Percentiles rank a stretch among this genome's conserved stretches.
phyloP scores from a whole-genome alignment of 2,329 filamentous ascomycete genomes.

The Cadophora sp. region DNA sequence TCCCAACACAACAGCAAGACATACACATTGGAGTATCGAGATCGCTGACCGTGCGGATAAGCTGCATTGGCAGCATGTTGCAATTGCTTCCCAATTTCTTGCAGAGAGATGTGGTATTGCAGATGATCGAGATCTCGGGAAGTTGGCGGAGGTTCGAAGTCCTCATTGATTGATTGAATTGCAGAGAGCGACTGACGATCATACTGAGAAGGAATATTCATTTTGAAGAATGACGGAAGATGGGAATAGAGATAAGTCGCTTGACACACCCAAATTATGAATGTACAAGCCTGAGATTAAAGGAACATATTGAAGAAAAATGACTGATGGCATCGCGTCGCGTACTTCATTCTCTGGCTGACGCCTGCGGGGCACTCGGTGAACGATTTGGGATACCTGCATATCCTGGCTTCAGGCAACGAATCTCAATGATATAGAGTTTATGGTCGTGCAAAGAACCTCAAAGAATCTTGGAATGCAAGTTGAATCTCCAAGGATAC shows the following conservation, averaged over 20 bases:
- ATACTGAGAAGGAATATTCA: background rate
- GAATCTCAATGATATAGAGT: background rate
- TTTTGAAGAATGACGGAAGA: background rate
- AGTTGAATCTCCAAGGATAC: background rate
- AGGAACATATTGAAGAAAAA: background rate
- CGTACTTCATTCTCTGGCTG: background rate
- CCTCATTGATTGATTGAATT: background rate
- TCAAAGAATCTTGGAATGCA: background rate
- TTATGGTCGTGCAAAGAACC: background rate
- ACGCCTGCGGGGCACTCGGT: background rate
- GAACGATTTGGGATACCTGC: slow-evolving; percentile 1
- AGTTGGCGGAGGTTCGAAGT: background rate
- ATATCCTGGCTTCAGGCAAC: background rate
- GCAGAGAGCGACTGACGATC: background rate
- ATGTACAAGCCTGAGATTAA: background rate
- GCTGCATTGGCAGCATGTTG: background rate
- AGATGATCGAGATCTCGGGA: background rate
- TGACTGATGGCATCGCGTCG: background rate
- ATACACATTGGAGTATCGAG: slow-evolving; percentile 59
- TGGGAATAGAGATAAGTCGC: too few relatives aligned
- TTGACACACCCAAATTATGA: too few relatives aligned
- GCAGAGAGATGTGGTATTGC: background rate
- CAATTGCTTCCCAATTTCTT: background rate
- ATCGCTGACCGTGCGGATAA: background rate
- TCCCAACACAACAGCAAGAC: slow-evolving; percentile 66